Evolutionary conservation across 208 protist species (phyloP).

Genomic region (Kentomonas sorsogonicus): DNA sequence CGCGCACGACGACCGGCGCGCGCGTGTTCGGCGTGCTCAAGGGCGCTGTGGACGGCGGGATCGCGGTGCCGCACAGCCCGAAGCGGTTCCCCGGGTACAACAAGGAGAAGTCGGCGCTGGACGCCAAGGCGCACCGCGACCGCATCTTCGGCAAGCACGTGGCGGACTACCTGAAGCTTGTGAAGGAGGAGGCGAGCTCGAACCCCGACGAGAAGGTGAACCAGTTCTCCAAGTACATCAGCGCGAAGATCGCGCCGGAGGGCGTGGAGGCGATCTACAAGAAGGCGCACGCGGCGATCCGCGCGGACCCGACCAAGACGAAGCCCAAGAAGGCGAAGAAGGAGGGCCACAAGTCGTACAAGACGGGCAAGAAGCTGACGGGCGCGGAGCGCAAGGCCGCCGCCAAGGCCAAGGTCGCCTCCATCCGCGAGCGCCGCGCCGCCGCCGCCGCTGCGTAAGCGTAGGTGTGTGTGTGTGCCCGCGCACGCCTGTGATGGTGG

Average conservation of each 20-base stretch:
- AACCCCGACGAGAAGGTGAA: constrained; percentile 90
- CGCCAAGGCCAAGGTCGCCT: constrained; percentile 64
- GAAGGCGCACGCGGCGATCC: constrained; percentile 92
- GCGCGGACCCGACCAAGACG: constrained; percentile 85
- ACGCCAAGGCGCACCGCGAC: constrained; percentile 91
- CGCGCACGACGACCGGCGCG: constrained; percentile 95
- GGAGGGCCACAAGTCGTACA: constrained; percentile 42
- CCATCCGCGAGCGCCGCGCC: constrained; percentile 50
- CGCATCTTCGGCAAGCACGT: constrained; percentile 98
- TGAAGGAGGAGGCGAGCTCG: constrained; percentile 91
- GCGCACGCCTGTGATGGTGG: too few species aligned
- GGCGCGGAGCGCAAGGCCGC: constrained; percentile 46
- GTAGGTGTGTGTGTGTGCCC: too few species aligned
- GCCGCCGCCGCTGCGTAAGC: too few species aligned
- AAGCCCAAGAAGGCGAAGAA: constrained; percentile 59
- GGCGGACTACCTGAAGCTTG: constrained; percentile 96
- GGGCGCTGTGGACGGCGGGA: constrained; percentile 97
- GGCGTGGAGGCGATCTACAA: constrained; percentile 94
- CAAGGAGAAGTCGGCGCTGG: constrained; percentile 79
- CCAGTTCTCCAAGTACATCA: constrained; percentile 95
- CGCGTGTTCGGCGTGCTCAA: constrained; percentile 93
- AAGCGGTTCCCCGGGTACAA: constrained; percentile 97
- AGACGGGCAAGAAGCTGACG: constrained; percentile 43
- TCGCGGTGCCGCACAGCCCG: constrained; percentile 95
- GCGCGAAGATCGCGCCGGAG: constrained; percentile 86